Percentiles rank a stretch among this genome's conserved stretches.
Conservation (phyloP, 805 yeast species). For the Grigorovia humatica region DNA sequence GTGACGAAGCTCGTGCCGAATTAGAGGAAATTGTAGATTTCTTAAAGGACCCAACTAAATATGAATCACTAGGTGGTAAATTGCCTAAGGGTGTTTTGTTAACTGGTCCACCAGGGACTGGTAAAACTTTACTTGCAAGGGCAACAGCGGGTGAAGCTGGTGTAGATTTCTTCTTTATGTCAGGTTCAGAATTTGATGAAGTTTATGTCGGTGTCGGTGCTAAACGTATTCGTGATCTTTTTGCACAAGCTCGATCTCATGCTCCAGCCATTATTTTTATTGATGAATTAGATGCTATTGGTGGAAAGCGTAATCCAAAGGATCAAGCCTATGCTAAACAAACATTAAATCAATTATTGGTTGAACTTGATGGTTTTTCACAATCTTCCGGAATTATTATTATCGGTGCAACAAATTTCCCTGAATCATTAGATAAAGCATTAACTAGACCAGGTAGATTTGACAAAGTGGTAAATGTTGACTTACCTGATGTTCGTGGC, state of each 20-base stretch:
- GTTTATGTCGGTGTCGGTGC: constrained; percentile 99
- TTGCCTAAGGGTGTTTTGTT: constrained; percentile 92
- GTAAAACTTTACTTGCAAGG: constrained; percentile 91
- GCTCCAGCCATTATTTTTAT: constrained; percentile 96
- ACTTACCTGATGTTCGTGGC: constrained; percentile 96
- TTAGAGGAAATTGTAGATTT: constrained; percentile 97
- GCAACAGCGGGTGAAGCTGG: constrained; percentile 99
- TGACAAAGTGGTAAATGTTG: constrained; percentile 91
- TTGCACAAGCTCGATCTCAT: constrained; percentile 83
- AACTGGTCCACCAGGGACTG: constrained; percentile 99
- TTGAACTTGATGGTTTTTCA: constrained; percentile 91
- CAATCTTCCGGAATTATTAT: constrained; percentile 89
- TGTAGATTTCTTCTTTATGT: constrained; percentile 96
- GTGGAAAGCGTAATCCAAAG: constrained; percentile 93
- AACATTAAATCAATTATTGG: constrained; percentile 89
- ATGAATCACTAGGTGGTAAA: constrained; percentile 94
- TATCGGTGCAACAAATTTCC: constrained; percentile 97
- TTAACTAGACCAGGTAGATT: constrained; percentile 97
- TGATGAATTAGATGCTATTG: constrained; percentile 97
- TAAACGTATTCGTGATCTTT: constrained; percentile 89
- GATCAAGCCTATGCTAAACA: constrained; percentile 98
- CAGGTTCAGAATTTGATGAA: constrained; percentile 97
- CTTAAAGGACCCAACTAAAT: constrained; percentile 89
- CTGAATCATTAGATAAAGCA: constrained; percentile 93
- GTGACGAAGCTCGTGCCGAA: constrained; percentile 96